A percentile compares a stretch with the other conserved stretches of the same genome.
phyloP scores from a whole-genome alignment of 2,329 filamentous ascomycete genomes.

The Talaromyces sp. region DNA sequence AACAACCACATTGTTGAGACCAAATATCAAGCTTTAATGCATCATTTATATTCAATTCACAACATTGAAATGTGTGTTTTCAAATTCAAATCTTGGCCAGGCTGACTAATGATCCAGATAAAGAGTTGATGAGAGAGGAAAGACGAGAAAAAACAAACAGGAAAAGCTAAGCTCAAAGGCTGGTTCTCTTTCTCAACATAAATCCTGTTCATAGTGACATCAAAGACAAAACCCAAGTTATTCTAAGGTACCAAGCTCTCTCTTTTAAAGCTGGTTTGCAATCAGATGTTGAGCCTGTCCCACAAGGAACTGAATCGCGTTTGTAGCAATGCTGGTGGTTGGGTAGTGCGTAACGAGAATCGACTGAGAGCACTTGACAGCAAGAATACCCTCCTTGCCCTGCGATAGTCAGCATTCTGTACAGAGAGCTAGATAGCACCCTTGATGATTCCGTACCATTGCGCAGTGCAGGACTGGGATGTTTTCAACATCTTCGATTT shows the following conservation, averaged over 20 bases:
- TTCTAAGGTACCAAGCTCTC: too few relatives aligned
- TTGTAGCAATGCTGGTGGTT: constrained; percentile 67
- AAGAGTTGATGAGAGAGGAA: too few relatives aligned
- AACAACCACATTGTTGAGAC: too few relatives aligned
- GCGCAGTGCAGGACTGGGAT: constrained; percentile 8
- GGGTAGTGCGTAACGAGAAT: constrained; percentile 85
- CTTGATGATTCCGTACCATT: background rate
- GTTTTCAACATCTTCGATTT: constrained; percentile 7
- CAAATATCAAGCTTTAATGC: too few relatives aligned
- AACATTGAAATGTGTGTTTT: too few relatives aligned
- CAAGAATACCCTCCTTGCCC: constrained; percentile 75
- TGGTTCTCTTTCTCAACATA: too few relatives aligned
- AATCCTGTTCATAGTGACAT: background rate
- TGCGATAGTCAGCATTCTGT: constrained; percentile 27
- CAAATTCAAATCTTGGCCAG: too few relatives aligned
- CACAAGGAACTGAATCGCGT: constrained; percentile 73
- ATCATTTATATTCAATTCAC: too few relatives aligned
- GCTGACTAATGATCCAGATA: too few relatives aligned
- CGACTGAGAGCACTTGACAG: constrained; percentile 83
- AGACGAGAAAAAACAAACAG: too few relatives aligned
- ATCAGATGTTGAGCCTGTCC: constrained; percentile 83
- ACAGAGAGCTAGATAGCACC: background rate
- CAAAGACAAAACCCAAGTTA: too few relatives aligned
- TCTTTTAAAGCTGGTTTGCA: constrained; percentile 38
- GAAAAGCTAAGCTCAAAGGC: too few relatives aligned